Base-by-base conservation (phyloP, 1,284 basidiomycete genomes). In the Phenoliferia sp. region DNA sequence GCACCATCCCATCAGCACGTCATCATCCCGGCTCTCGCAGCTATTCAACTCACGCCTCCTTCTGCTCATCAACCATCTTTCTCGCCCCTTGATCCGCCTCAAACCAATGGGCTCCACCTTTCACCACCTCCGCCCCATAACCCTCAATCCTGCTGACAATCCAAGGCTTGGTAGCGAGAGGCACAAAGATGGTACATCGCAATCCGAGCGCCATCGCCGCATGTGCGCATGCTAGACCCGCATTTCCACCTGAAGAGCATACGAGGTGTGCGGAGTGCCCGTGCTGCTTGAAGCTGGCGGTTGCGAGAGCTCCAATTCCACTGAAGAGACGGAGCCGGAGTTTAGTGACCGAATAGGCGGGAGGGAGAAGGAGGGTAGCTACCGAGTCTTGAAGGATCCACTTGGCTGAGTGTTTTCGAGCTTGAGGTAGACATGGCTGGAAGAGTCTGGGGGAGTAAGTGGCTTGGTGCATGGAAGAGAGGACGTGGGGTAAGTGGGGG, bases 201-300 rank as follows among this genome's bases (percentile, higher is more conserved):
- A 75, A 65, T 22, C 72, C 72, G 2, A 76, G 66, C 12, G 67
- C 52, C 29, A 65, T 64, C 1, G 76, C 75, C 16, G 75, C 74
- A 39, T 74, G 69, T 0, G 76, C 74, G 5, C 73, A 75, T 1
- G 77, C 76, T 12, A 78, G 61, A 12, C 77, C 78, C 22, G 78
- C 78, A 67, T 79, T 79, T 2, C 78, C 78, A n/a, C 77, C 77
- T 3, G 71, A 74, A 2, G 75, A 76, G 32, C 71, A 73, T 5
- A 78, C 63, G 22, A 79, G 65, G 48, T 77, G 74, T 17, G 75
- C 67, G 7, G 57, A 35, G 3, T 61, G 9, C 28, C 73, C 70
- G 58, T 71, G 65, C 28, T 69, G n/a, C 17, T 63, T 64, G 62
- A 69, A 39, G 22, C 70, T 65, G 28, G 65, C 52, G 29, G 62